Evolutionary conservation across 2,329 filamentous ascomycete species (phyloP), one percentile per base, ranked within the genome.

Genomic region (Huntiella abstrusa): DNA sequence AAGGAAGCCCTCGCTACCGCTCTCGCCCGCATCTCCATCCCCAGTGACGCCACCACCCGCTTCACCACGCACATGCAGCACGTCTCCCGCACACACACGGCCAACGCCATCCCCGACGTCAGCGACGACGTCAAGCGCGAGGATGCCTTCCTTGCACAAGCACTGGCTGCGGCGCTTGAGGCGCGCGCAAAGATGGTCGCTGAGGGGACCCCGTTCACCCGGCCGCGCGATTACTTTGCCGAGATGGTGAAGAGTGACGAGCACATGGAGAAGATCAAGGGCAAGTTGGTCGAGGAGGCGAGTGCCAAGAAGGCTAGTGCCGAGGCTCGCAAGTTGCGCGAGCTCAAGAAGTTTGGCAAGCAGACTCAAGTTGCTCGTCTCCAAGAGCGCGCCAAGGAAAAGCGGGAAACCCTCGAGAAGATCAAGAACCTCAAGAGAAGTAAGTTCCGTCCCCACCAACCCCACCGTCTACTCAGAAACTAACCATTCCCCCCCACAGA

Each of bases 161-260:
- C 81, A 41, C 74, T 93, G 35, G 77, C 83, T 33, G 85, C 85
- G 1, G 85, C 80, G 3, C 74, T 78, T 53, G 66, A 75, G 50
- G 91, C 76, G 2, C 80, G 88, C 47, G 61, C 66, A n/a, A 66
- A 78, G 51, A 70, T 98, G 17, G 80, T 83, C 58, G 78, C 80
- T 52, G 88, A 95, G 62, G 80, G 80, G 6, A 72, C 88, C 1
- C 75, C 83, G 5, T 98, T 98, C 64, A 80, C 84, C 22, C 75
- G 91, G 7, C 91, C 91, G 3, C 79, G 75, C 47, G 91, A 98
- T 65, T 98, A 93, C 66, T 98, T 98, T 56, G 91, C 91, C 39
- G 91, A 98, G 70, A 98, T 96, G 87, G 80, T 95, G 57, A 96
- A 96, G 75, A 84, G 80, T 57, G 91, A 98, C 60, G 88, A 92